phyloP scores from a whole-genome alignment of 345 rosid species.

The Euclidium syriacum region DNA sequence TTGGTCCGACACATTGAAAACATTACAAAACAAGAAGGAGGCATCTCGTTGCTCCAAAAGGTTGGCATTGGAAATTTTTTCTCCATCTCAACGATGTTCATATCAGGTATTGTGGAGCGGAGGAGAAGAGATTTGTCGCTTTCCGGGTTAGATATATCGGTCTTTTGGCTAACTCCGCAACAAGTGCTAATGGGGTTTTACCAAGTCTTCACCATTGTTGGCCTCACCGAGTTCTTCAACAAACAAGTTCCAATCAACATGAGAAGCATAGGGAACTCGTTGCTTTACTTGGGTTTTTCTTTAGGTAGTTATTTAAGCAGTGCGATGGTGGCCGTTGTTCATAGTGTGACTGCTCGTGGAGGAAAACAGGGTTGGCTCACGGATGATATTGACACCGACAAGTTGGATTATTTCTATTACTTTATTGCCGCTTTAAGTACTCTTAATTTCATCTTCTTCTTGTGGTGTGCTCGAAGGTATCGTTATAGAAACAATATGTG shows the following conservation, averaged over 20 bases:
- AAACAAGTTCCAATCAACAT: slow-evolving; percentile 54
- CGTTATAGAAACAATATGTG: slow-evolving; percentile 31
- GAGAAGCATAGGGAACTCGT: slow-evolving; percentile 53
- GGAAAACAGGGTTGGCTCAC: slow-evolving; percentile 49
- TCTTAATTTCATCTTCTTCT: slow-evolving; percentile 44
- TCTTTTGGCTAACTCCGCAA: slow-evolving; percentile 58
- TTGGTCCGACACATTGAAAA: slow-evolving; percentile 28
- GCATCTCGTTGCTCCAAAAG: slow-evolving; percentile 57
- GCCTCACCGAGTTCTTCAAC: slow-evolving; percentile 62
- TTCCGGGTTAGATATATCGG: slow-evolving; percentile 32
- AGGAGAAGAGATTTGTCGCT: slow-evolving; percentile 32
- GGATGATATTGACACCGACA: slow-evolving; percentile 41
- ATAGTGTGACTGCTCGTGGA: slow-evolving; percentile 32
- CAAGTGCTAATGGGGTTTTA: slow-evolving; percentile 50
- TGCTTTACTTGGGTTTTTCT: slow-evolving; percentile 25
- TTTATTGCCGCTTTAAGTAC: slow-evolving; percentile 45
- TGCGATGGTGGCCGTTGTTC: slow-evolving; percentile 35
- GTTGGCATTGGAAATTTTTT: slow-evolving; percentile 49
- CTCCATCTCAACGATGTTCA: slow-evolving; percentile 42
- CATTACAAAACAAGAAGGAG: slow-evolving; percentile 37
- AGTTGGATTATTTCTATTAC: slow-evolving; percentile 57
- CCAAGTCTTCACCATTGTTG: slow-evolving; percentile 55
- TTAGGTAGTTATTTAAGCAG: slow-evolving; percentile 41
- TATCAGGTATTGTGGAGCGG: slow-evolving; percentile 44
- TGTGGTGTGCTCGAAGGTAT: slow-evolving; percentile 38